These are phyloP conservation scores for Diplotaxis tenuifolia DNA, from an alignment of 345 rosid genomes.

Conservation along the genomic window DNA sequence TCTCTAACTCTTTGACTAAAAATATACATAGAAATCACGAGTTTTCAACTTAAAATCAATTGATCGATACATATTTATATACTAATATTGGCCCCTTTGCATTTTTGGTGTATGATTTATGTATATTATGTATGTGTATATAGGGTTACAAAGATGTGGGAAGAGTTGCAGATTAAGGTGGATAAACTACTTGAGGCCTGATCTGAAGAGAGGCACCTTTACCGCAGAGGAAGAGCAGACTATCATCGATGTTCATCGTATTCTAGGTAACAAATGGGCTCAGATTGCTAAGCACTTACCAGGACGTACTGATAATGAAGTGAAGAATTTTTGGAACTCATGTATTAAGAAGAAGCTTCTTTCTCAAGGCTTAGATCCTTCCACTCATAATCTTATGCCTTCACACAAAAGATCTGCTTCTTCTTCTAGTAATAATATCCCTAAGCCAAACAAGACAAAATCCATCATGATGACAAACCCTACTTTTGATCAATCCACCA, in stretches of 20 bases:
- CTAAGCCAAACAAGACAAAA: conserved; percentile 15
- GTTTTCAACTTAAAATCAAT: background rate
- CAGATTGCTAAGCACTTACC: conserved; percentile 63
- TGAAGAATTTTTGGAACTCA: conserved; percentile 80
- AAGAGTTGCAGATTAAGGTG: conserved; percentile 66
- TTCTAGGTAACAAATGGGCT: conserved; percentile 58
- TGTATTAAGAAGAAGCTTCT: conserved; percentile 67
- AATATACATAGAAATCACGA: background rate
- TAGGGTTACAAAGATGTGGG: conserved; percentile 64
- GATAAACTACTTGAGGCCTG: conserved; percentile 63
- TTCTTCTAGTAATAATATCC: background rate
- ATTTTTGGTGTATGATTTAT: background rate
- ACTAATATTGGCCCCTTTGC: background rate
- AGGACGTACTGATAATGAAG: conserved; percentile 76
- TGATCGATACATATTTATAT: background rate
- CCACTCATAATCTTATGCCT: conserved; percentile 49
- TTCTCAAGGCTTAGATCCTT: conserved; percentile 58
- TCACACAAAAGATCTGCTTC: conserved; percentile 35
- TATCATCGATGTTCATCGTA: conserved; percentile 59
- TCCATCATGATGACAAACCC: conserved; percentile 27
- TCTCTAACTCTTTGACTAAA: background rate
- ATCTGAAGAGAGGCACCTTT: conserved; percentile 51
- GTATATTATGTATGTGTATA: background rate
- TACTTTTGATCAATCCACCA: conserved; percentile 22
- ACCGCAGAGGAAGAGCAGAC: conserved; percentile 53